Percentiles rank a stretch among this genome's conserved stretches.
Conservation (phyloP, 2,329 filamentous ascomycete species). For the Phialophora chinensis region DNA sequence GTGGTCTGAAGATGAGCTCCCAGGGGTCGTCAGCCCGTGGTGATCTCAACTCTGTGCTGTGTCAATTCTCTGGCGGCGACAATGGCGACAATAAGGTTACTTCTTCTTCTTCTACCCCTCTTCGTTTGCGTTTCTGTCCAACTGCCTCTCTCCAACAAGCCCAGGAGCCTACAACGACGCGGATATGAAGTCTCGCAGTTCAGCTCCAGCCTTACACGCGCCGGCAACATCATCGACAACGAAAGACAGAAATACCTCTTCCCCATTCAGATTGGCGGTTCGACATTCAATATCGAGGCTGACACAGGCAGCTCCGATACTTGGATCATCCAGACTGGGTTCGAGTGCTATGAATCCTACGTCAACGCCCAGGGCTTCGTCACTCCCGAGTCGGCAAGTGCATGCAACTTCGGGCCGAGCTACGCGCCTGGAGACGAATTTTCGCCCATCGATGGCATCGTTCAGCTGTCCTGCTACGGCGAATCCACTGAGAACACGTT, state of each 20-base stretch:
- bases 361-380: neutral
- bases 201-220: neutral
- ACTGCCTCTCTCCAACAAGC: neutral
- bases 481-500: neutral
- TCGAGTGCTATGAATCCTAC: conserved; percentile 12
- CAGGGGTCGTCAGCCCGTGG: no score
- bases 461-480: neutral
- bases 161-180: neutral
- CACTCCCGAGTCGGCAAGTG: neutral
- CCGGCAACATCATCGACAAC: conserved; percentile 9
- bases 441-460: neutral
- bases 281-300: conserved; percentile 16
- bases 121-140: neutral
- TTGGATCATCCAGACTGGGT: conserved; percentile 19
- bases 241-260: conserved; percentile 12
- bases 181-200: neutral
- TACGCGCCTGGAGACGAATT: neutral
- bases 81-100: neutral
- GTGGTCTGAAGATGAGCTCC: no score
- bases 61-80: neutral
- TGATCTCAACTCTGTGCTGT: no score
- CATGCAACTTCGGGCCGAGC: neutral
- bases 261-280: conserved; percentile 11
- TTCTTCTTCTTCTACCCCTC: neutral
- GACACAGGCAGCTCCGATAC: conserved; percentile 22